Evolutionary conservation across 2,329 filamentous ascomycete genomes (phyloP).

Genomic region (Pyricularia grisea): DNA sequence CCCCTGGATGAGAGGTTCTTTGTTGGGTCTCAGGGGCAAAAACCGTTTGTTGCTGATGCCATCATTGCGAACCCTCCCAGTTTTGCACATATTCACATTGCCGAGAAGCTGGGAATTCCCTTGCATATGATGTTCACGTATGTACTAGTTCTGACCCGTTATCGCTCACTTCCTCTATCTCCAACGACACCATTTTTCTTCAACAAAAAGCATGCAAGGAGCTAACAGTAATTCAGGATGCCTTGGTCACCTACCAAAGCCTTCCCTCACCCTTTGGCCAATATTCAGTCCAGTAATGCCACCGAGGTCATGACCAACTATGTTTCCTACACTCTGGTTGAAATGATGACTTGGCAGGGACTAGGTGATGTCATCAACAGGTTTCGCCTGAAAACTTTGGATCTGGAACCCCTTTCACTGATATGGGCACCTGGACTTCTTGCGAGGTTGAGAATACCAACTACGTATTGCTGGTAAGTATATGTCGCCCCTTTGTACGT

Average conservation of each 20-base stretch:
- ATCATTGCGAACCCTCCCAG: slow-evolving; percentile 79
- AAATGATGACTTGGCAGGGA: slow-evolving; percentile 89
- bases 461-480: slow-evolving; percentile 60
- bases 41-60: slow-evolving; percentile 59
- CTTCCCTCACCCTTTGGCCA: slow-evolving; percentile 71
- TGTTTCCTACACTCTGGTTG: slow-evolving; percentile 70
- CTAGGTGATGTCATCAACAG: slow-evolving; percentile 70
- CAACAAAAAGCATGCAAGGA: not conserved
- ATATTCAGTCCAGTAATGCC: slow-evolving; percentile 62
- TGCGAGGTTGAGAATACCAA: slow-evolving; percentile 64
- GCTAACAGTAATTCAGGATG: slow-evolving; percentile 21
- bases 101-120: slow-evolving; percentile 68
- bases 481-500: not conserved
- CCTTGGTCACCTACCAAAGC: slow-evolving; percentile 67
- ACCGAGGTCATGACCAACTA: slow-evolving; percentile 69
- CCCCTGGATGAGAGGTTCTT: not conserved
- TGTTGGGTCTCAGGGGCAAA: slow-evolving; percentile 12
- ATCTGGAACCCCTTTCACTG: slow-evolving; percentile 63
- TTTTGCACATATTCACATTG: slow-evolving; percentile 72
- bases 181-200: not conserved
- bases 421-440: slow-evolving; percentile 68
- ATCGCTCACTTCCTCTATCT: not conserved
- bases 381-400: slow-evolving; percentile 60
- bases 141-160: not conserved
- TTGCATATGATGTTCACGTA: slow-evolving; percentile 82